These are phyloP conservation scores for Raffaelea albimanens DNA, from an alignment of 2,329 filamentous ascomycete species.

Conservation along the genomic window DNA sequence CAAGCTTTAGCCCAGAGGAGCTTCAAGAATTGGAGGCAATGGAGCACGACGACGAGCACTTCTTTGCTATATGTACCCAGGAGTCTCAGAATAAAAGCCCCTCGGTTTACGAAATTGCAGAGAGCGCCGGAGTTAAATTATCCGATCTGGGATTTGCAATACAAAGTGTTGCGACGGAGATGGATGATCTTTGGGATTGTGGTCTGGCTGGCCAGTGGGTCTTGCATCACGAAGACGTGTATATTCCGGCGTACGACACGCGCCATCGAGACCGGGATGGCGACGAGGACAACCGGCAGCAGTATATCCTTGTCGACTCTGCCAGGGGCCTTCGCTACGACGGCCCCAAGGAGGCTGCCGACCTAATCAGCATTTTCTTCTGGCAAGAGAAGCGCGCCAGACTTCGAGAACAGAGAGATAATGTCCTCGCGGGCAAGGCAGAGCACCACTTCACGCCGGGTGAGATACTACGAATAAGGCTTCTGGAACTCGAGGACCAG, in stretches of 20 bases:
- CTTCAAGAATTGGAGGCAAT: neutral
- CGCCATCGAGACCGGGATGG: neutral
- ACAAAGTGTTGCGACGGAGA: neutral
- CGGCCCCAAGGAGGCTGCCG: neutral
- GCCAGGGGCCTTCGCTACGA: neutral
- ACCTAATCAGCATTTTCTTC: neutral
- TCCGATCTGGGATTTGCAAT: neutral
- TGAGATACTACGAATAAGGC: conserved; percentile 1
- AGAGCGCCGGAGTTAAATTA: neutral
- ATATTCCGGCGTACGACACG: neutral
- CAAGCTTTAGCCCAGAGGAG: neutral
- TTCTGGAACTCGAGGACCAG: conserved; percentile 1
- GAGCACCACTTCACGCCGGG: neutral
- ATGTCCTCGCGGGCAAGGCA: neutral
- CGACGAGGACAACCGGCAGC: neutral
- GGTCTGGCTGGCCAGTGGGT: neutral
- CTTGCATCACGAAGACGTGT: neutral
- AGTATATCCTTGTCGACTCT: neutral
- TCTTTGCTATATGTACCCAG: neutral
- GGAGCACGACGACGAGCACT: neutral
- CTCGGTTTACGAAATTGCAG: neutral
- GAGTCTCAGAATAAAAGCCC: neutral
- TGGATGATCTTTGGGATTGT: neutral
- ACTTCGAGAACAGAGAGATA: neutral
- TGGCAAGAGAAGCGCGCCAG: neutral